Evolutionary conservation across 257 asterid genomes (phyloP).

Genomic region (Prunella vulgaris): DNA sequence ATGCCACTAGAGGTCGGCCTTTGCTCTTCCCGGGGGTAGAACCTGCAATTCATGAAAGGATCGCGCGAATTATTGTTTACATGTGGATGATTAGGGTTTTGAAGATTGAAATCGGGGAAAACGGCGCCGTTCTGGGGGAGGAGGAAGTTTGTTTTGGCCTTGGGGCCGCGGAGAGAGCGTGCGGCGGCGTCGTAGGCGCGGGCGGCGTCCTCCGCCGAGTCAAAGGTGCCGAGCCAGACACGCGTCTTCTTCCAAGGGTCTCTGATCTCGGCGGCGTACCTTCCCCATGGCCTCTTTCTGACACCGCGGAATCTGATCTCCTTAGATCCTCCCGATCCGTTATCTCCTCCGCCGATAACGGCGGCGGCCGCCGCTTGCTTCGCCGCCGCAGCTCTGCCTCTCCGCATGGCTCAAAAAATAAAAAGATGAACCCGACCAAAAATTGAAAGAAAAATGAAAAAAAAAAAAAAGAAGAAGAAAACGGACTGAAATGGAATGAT

Average conservation of each 20-base stretch:
- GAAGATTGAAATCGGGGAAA: constrained; percentile 29
- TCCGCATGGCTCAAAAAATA: constrained; percentile 29
- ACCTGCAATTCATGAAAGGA: constrained; percentile 32
- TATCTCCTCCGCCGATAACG: constrained; percentile 11
- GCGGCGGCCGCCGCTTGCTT: constrained; percentile 19
- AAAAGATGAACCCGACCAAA: neutral
- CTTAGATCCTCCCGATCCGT: constrained; percentile 37
- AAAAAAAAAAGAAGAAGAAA: neutral
- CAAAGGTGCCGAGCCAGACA: constrained; percentile 50
- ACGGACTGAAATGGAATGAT: neutral
- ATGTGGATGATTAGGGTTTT: constrained; percentile 27
- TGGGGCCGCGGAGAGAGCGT: constrained; percentile 36
- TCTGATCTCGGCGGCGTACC: constrained; percentile 47
- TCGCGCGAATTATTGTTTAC: constrained; percentile 19
- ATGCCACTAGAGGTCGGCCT: constrained; percentile 55
- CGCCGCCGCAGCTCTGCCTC: constrained; percentile 34
- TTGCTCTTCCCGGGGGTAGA: constrained; percentile 35
- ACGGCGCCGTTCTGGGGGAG: constrained; percentile 12
- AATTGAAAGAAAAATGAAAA: neutral
- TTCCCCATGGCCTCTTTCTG: constrained; percentile 45
- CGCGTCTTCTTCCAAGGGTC: constrained; percentile 48
- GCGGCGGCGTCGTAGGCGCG: constrained; percentile 51
- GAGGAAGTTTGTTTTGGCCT: constrained; percentile 44
- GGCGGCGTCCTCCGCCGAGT: constrained; percentile 47
- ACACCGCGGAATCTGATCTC: constrained; percentile 48